phyloP scores from a whole-genome alignment of 352 stramenopile genomes.

The Pythium scleroteichum region DNA sequence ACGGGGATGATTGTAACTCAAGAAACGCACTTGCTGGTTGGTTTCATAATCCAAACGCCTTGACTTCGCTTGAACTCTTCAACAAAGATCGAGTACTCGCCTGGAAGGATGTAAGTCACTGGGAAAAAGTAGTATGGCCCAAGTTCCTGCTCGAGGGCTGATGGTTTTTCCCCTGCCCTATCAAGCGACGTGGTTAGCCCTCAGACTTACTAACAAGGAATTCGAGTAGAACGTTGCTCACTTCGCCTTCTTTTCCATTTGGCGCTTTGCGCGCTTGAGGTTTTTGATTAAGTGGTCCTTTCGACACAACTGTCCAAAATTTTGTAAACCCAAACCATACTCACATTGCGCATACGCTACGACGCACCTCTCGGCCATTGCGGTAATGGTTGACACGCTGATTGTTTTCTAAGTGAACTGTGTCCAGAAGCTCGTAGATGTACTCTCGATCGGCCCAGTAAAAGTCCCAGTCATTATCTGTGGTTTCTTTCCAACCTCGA shows the following conservation, averaged over 20 bases:
- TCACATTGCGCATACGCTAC: not conserved
- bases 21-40: conserved; percentile 83
- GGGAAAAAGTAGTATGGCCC: conserved; percentile 91
- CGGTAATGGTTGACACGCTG: conserved; percentile 93
- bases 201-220: not conserved
- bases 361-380: conserved; percentile 69
- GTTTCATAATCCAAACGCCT: conserved; percentile 97
- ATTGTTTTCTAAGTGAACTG: conserved; percentile 72
- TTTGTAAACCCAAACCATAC: not conserved
- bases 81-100: conserved; percentile 94
- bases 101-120: conserved; percentile 92
- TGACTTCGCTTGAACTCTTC: conserved; percentile 92
- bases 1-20: not conserved
- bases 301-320: conserved; percentile 89
- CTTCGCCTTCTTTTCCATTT: conserved; percentile 82
- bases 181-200: not conserved
- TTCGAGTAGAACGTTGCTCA: conserved; percentile 20
- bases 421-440: conserved; percentile 91
- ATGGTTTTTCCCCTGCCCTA: conserved; percentile 49
- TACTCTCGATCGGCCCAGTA: conserved; percentile 91
- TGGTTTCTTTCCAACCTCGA: conserved; percentile 90
- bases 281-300: conserved; percentile 97
- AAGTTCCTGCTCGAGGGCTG: conserved; percentile 27
- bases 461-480: conserved; percentile 88
- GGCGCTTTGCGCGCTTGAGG: conserved; percentile 86